Percentiles rank a stretch among this genome's conserved stretches.
These are phyloP conservation scores for Cyberlindnera misumaiensis DNA, from an alignment of 805 yeast species.

Conservation along the genomic window DNA sequence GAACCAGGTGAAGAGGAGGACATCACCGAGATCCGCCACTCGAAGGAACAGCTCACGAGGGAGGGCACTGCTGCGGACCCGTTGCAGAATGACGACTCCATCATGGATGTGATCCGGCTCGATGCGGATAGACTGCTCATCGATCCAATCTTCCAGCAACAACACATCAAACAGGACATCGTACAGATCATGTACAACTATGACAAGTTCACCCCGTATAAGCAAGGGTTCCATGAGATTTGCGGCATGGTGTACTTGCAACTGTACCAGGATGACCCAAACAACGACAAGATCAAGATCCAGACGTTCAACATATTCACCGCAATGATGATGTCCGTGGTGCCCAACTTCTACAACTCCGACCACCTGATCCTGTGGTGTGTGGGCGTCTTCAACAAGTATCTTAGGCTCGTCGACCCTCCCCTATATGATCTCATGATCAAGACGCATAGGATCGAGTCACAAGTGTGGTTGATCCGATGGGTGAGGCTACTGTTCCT, in stretches of 20 bases:
- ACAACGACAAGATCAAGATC: slow-evolving; percentile 8
- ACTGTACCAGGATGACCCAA: slow-evolving; percentile 29
- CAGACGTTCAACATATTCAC: slow-evolving; percentile 42
- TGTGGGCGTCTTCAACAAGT: slow-evolving; percentile 32
- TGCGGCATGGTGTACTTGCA: slow-evolving; percentile 39
- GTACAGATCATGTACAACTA: slow-evolving; percentile 21
- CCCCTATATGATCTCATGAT: slow-evolving; percentile 38
- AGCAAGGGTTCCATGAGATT: slow-evolving; percentile 50
- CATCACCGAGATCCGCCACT: slow-evolving; percentile 2
- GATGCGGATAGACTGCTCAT: slow-evolving; percentile 23
- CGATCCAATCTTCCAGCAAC: slow-evolving; percentile 19
- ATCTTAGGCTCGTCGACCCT: slow-evolving; percentile 39
- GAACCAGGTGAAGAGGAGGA: background rate
- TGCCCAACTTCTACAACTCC: slow-evolving; percentile 39
- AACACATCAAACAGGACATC: slow-evolving; percentile 13
- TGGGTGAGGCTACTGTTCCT: slow-evolving; percentile 39
- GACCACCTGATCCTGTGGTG: slow-evolving; percentile 35
- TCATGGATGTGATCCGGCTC: slow-evolving; percentile 19
- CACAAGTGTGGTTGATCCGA: slow-evolving; percentile 46
- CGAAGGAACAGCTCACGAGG: slow-evolving; percentile 3
- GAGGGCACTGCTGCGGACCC: slow-evolving; percentile 7
- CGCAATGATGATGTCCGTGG: slow-evolving; percentile 35
- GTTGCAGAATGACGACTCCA: slow-evolving; percentile 6
- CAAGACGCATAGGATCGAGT: slow-evolving; percentile 37
- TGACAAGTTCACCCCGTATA: slow-evolving; percentile 25